A percentile compares a stretch with the other conserved stretches of the same genome.
Conservation (phyloP, 805 yeast species). For the Pichia cabralensis region DNA sequence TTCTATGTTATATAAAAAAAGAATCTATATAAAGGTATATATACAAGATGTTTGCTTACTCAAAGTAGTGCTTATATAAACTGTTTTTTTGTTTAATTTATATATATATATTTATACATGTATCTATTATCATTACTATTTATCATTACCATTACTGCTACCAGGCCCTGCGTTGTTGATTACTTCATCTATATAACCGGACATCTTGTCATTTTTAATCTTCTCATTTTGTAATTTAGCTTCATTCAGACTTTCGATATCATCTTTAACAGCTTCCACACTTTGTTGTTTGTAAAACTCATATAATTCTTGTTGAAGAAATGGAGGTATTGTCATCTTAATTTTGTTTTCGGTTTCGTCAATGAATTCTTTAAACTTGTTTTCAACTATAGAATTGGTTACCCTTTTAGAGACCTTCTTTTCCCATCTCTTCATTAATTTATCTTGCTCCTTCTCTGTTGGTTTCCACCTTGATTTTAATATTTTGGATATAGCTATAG, state of each 20-base stretch:
- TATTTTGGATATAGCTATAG: slow-evolving; percentile 76
- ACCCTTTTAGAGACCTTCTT: slow-evolving; percentile 32
- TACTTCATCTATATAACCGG: slow-evolving; percentile 1
- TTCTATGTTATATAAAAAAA: no score
- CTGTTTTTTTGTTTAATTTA: background rate
- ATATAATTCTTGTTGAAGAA: slow-evolving; percentile 19
- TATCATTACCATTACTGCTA: background rate
- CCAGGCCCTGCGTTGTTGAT: no score
- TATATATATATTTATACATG: background rate
- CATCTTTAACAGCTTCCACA: slow-evolving; percentile 14
- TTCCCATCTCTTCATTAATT: slow-evolving; percentile 41
- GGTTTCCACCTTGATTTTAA: slow-evolving; percentile 73
- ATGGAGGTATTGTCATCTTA: slow-evolving; percentile 22
- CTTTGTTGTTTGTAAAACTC: slow-evolving; percentile 19
- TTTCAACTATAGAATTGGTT: slow-evolving; percentile 16
- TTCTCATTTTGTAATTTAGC: slow-evolving; percentile 15
- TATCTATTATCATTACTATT: background rate
- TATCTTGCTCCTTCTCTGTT: slow-evolving; percentile 38
- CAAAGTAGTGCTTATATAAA: no score
- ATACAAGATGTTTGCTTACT: no score
- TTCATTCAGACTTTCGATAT: slow-evolving; percentile 17
- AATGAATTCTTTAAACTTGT: slow-evolving; percentile 20
- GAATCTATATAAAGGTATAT: no score
- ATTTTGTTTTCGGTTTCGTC: slow-evolving; percentile 20
- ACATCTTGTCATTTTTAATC: slow-evolving; percentile 8